Evolutionary conservation across 352 stramenopile species (phyloP).

Genomic region (Pythium myriotylum): DNA sequence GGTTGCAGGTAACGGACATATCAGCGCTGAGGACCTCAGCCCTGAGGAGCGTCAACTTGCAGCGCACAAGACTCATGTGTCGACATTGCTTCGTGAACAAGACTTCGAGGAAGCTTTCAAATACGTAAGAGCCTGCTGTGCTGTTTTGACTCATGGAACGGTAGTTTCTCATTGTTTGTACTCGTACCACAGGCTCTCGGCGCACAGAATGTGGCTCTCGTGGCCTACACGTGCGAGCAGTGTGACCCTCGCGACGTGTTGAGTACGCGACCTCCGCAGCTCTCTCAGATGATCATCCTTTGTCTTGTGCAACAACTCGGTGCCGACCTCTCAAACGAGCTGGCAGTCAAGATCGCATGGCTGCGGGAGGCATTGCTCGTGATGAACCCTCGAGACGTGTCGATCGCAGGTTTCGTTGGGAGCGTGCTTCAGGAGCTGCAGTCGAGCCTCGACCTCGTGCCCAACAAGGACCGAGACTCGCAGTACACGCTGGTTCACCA

Average conservation of each 20-base stretch:
- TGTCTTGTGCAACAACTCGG: constrained; percentile 85
- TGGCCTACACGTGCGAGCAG: constrained; percentile 70
- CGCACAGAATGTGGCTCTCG: constrained; percentile 74
- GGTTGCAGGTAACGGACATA: constrained; percentile 32
- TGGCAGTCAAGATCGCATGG: constrained; percentile 75
- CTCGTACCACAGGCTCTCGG: constrained; percentile 49
- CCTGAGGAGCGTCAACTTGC: constrained; percentile 63
- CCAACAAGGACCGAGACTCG: constrained; percentile 61
- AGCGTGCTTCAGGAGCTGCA: constrained; percentile 81
- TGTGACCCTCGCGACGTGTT: constrained; percentile 68
- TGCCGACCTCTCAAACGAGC: constrained; percentile 63
- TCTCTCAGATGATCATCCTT: constrained; percentile 86
- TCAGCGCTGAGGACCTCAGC: constrained; percentile 20
- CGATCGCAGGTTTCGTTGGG: constrained; percentile 75
- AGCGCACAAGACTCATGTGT: constrained; percentile 56
- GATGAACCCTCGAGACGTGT: constrained; percentile 76
- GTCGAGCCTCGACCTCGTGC: constrained; percentile 60
- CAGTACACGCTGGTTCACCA: constrained; percentile 86
- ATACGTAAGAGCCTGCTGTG: constrained; percentile 33
- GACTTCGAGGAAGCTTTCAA: constrained; percentile 86
- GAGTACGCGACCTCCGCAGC: constrained; percentile 61
- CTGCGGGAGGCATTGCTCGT: constrained; percentile 79
- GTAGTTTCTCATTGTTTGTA: neutral
- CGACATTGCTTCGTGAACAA: constrained; percentile 45
- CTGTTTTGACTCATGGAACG: neutral